Evolutionary conservation across 352 stramenopile genomes (phyloP).

Genomic region (Bremia lactucae): DNA sequence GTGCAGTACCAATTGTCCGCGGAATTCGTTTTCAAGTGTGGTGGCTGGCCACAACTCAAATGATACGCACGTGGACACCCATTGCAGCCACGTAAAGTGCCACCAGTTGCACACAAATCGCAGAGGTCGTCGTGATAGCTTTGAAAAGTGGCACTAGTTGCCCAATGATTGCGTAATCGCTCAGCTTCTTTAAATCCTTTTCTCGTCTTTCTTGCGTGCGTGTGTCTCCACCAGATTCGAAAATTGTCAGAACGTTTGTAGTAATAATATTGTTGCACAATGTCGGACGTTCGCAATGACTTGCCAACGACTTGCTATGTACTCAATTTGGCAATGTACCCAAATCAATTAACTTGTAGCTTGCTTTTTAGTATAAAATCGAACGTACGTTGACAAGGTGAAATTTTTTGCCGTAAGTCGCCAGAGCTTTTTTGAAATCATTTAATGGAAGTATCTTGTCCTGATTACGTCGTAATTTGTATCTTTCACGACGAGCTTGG

Average conservation of each 20-base stretch:
- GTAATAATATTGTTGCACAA: no score
- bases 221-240: conserved; percentile 31
- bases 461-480: conserved; percentile 13
- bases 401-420: conserved; percentile 49
- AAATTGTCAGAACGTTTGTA: conserved; percentile 58
- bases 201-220: conserved; percentile 30
- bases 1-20: conserved; percentile 45
- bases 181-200: conserved; percentile 38
- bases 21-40: conserved; percentile 36
- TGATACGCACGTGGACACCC: conserved; percentile 63
- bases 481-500: conserved; percentile 17
- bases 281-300: no score
- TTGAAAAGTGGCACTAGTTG: conserved; percentile 17
- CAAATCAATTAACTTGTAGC: conserved; percentile 1
- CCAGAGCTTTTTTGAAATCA: conserved; percentile 32
- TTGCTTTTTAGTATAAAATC: neutral
- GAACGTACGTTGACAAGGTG: conserved; percentile 38
- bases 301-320: conserved; percentile 43
- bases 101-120: conserved; percentile 54
- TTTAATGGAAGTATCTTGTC: conserved; percentile 24
- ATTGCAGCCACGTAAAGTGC: conserved; percentile 54
- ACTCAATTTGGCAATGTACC: conserved; percentile 3
- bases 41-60: conserved; percentile 55
- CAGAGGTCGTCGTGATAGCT: conserved; percentile 56
- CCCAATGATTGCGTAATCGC: conserved; percentile 23